Evolutionary conservation across 305 asterid species (phyloP), one percentile per base, ranked within the genome.

Genomic region (Salvia sclarea): DNA sequence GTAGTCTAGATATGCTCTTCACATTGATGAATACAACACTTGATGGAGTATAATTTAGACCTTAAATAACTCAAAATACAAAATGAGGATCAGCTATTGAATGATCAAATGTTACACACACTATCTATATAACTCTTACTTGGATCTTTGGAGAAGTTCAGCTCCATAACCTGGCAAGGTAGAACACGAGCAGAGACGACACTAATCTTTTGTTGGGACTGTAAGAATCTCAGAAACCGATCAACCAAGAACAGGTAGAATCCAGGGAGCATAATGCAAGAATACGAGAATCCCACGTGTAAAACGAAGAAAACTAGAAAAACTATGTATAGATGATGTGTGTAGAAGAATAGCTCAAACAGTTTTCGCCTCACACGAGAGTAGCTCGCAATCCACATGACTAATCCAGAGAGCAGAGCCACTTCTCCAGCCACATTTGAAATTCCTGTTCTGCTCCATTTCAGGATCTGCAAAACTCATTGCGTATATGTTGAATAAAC

Each of bases 351-450:
- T 50, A 80, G 78, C 66, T 83, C 88, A 31, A 83, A 83, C n/a
- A 69, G 45, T 59, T 78, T 80, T 35, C 83, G 66, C 56, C 83
- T 75, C 13, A 80, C 43, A 11, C n/a, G 66, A 28, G 72, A 65
- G 10, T 43, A 45, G 68, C 83, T 80, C 20, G 79, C 64, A 17
- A 73, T 68, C 87, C 87, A 83, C 56, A 78, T 78, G n/a, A 58
- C 78, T 63, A 80, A 30, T 18, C 85, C 83, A 33, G 61, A 72
- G 18, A 82, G 24, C 62, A 82, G 58, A 60, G 84, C 84, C 24
- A 79, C 44, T 80, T 77, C 84, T 61, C 87, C 87, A 20, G 84
- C 84, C 53, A 79, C 66, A 66, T 82, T 82, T 3, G 87, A 79
- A n/a, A 77, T 38, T 13, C 81, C 84, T 16, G 45, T 52, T 66